Evolutionary conservation across 176 grass and related monocot genomes (phyloP).

Genomic region (Puya raimondii): DNA sequence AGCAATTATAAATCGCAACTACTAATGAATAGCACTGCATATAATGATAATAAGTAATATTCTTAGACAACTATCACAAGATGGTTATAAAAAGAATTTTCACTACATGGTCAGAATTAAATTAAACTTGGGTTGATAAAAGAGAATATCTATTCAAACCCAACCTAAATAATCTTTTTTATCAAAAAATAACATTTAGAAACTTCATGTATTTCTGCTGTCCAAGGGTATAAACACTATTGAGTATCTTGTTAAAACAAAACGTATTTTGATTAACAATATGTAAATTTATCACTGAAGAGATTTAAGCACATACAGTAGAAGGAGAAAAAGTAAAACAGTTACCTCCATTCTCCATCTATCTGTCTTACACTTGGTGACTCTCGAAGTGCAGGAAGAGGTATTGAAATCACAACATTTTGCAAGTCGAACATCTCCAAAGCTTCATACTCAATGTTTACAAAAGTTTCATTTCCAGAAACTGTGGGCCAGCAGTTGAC

Average conservation of each 20-base stretch:
- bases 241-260: too few relatives aligned
- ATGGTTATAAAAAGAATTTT: too few relatives aligned
- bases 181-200: too few relatives aligned
- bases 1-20: not conserved
- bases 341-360: slow-evolving; percentile 92
- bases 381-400: slow-evolving; percentile 65
- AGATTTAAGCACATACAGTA: slow-evolving; percentile 9
- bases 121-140: too few relatives aligned
- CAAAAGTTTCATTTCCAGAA: slow-evolving; percentile 51
- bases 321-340: slow-evolving; percentile 5
- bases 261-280: not conserved
- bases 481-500: slow-evolving; percentile 83
- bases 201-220: too few relatives aligned
- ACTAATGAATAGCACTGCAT: not conserved
- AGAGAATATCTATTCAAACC: too few relatives aligned
- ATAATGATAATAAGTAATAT: too few relatives aligned
- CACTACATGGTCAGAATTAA: too few relatives aligned
- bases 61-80: too few relatives aligned
- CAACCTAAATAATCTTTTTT: too few relatives aligned
- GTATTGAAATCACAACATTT: slow-evolving; percentile 73
- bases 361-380: slow-evolving; percentile 63
- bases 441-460: slow-evolving; percentile 87
- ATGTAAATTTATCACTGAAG: not conserved
- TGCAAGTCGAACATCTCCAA: slow-evolving; percentile 73
- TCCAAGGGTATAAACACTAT: too few relatives aligned